These are phyloP conservation scores for Pichia manshurica DNA, from an alignment of 805 yeast genomes.

Conservation along the genomic window DNA sequence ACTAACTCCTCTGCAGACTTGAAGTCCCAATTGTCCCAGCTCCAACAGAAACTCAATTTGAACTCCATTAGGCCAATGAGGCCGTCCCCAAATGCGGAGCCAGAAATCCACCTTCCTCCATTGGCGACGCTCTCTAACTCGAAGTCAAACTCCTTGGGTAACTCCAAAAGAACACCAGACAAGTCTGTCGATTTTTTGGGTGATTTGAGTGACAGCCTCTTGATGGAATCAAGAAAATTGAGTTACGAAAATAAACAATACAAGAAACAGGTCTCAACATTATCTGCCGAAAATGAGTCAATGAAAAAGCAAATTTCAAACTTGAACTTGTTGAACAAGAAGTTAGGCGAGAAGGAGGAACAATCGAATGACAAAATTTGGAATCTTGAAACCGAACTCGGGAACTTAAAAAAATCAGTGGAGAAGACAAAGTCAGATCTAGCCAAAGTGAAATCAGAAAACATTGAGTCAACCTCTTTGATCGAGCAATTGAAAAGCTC, in stretches of 20 bases:
- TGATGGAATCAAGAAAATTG: conserved; percentile 63
- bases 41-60: conserved; percentile 30
- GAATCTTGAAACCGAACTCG: conserved; percentile 55
- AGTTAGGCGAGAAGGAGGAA: conserved; percentile 38
- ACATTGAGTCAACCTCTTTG: conserved; percentile 19
- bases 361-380: conserved; percentile 57
- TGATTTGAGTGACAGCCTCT: conserved; percentile 65
- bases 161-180: neutral
- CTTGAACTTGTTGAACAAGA: conserved; percentile 28
- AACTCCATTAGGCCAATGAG: conserved; percentile 5
- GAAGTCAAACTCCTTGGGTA: neutral
- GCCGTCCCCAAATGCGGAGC: conserved; percentile 12
- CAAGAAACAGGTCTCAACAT: conserved; percentile 36
- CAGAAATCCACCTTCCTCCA: conserved; percentile 21
- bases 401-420: conserved; percentile 37
- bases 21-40: conserved; percentile 38
- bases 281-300: conserved; percentile 38
- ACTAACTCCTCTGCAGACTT: conserved; percentile 29
- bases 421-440: conserved; percentile 37
- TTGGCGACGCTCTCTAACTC: conserved; percentile 7
- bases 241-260: conserved; percentile 56
- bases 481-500: conserved; percentile 38
- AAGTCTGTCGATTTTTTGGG: conserved; percentile 69
- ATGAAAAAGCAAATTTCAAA: conserved; percentile 34
- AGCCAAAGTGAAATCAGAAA: conserved; percentile 29